Percentiles rank a stretch among this genome's conserved stretches.
phyloP scores from a whole-genome alignment of 116 monocot genomes.

The Dioscorea cayenensis region DNA sequence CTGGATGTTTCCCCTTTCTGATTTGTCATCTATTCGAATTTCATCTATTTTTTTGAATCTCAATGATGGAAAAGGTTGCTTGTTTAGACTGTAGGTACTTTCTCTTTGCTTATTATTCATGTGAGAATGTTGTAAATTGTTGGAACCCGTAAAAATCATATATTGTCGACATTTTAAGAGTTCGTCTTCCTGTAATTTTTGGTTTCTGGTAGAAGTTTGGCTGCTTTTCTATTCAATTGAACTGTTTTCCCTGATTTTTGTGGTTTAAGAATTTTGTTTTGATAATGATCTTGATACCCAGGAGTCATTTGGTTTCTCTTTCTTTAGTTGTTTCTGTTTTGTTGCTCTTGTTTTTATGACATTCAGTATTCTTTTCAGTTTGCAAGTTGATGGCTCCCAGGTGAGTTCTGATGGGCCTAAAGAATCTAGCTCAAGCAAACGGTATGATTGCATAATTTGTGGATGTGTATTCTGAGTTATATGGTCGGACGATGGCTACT shows the following conservation, averaged over 20 bases:
- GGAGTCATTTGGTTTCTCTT: not conserved
- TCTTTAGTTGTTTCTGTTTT: not conserved
- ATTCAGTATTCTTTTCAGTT: slow-evolving; percentile 19
- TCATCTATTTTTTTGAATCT: not conserved
- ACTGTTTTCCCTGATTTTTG: too few relatives aligned
- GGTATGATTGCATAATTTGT: slow-evolving; percentile 29
- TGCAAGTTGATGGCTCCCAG: slow-evolving; percentile 35
- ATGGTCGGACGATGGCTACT: not conserved
- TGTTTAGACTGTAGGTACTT: too few relatives aligned
- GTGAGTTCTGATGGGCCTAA: slow-evolving; percentile 30
- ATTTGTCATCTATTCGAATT: not conserved
- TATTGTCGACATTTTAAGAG: too few relatives aligned
- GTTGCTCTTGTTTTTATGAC: slow-evolving; percentile 4
- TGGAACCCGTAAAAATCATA: too few relatives aligned
- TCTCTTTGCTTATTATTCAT: not conserved
- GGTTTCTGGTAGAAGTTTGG: too few relatives aligned
- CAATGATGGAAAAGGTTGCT: not conserved
- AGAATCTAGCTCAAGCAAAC: slow-evolving; percentile 42
- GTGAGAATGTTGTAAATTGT: not conserved
- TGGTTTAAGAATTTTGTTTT: too few relatives aligned
- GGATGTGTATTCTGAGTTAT: not conserved
- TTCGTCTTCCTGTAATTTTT: too few relatives aligned
- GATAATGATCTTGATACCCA: too few relatives aligned
- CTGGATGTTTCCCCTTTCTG: not conserved
- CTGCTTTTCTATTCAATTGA: too few relatives aligned